phyloP scores from a whole-genome alignment of 1,284 basidiomycete species.

The Sanghuangporus weigelae region DNA sequence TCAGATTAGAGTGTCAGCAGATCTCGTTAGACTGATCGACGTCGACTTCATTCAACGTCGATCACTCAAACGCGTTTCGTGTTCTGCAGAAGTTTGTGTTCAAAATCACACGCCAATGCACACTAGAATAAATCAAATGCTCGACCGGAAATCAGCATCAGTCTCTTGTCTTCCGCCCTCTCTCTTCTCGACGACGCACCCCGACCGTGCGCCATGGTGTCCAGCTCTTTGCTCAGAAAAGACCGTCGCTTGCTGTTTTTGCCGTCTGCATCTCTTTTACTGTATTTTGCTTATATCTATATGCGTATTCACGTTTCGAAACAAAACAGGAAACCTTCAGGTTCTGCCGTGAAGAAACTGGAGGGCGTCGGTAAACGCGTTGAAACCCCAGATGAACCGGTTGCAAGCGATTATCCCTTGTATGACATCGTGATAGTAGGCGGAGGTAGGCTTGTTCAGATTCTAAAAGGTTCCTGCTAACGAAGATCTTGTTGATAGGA shows the following conservation, averaged over 20 bases:
- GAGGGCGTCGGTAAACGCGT: conserved; percentile 2
- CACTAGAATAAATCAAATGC: neutral
- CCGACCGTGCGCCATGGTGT: neutral
- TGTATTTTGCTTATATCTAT: neutral
- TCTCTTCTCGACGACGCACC: neutral
- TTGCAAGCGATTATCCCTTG: neutral
- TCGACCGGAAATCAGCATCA: neutral
- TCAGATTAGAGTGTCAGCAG: no score
- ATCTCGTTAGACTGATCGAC: no score
- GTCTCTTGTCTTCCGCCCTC: neutral
- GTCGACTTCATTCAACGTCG: no score
- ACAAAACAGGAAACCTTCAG: neutral
- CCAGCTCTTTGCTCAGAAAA: neutral
- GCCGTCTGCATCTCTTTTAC: neutral
- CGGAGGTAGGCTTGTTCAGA: no score
- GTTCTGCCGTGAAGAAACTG: neutral
- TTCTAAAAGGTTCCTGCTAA: neutral
- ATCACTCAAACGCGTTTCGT: no score
- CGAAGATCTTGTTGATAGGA: conserved; percentile 5
- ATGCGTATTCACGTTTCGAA: neutral
- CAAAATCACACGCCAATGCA: neutral
- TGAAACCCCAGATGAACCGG: neutral
- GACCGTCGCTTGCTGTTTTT: neutral
- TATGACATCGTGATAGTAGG: conserved; percentile 21
- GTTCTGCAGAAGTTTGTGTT: neutral